Evolutionary conservation across 2,329 filamentous ascomycete species (phyloP).

Genomic region (Cordyceps cateniannulata): DNA sequence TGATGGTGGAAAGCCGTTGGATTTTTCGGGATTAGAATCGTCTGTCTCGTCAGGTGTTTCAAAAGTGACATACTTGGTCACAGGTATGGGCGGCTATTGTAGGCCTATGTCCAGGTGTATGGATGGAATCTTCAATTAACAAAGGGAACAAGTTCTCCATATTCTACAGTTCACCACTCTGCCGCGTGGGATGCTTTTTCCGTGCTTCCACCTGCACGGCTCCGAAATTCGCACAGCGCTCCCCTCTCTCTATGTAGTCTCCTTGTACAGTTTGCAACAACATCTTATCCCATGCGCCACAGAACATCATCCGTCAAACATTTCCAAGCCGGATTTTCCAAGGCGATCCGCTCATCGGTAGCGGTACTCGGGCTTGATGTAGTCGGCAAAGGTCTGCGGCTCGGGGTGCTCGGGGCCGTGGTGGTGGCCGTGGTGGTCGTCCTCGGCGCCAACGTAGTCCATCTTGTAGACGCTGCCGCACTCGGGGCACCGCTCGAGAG

Average conservation of each 20-base stretch:
- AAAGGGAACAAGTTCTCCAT: constrained; percentile 28
- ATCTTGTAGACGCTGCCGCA: constrained; percentile 97
- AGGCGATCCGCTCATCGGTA: constrained; percentile 43
- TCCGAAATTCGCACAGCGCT: constrained; percentile 15
- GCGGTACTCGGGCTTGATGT: constrained; percentile 89
- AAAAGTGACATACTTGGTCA: background rate
- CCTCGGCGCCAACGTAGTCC: constrained; percentile 84
- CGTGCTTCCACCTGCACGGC: constrained; percentile 14
- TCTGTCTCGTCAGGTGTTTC: no score
- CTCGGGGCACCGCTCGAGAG: constrained; percentile 91
- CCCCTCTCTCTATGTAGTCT: background rate
- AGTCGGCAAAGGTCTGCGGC: constrained; percentile 96
- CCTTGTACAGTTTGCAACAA: constrained; percentile 4
- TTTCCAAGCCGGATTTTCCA: background rate
- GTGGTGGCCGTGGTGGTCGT: constrained; percentile 59
- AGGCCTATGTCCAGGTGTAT: background rate
- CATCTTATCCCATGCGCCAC: background rate
- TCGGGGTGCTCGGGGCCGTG: constrained; percentile 63
- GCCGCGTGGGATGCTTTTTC: constrained; percentile 17
- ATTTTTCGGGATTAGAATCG: no score
- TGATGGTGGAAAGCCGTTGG: background rate
- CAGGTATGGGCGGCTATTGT: no score
- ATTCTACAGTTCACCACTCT: constrained; percentile 32
- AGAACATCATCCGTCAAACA: background rate
- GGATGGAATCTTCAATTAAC: constrained; percentile 26